These are phyloP conservation scores for Sporothrix inflata DNA, from an alignment of 2,329 filamentous ascomycete species.

Conservation along the genomic window DNA sequence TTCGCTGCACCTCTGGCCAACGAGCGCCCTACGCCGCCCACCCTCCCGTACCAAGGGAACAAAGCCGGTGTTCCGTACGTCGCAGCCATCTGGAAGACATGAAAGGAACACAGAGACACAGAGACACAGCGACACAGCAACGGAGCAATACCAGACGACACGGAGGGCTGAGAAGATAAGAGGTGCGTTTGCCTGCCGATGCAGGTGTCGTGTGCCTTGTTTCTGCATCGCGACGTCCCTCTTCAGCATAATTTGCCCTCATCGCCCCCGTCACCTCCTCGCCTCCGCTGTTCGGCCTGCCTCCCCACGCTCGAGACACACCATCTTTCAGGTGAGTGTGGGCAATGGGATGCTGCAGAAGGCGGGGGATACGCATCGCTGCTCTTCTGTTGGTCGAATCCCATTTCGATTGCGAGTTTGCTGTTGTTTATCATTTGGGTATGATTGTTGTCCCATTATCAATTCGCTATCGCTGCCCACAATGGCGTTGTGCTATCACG, in stretches of 20 bases:
- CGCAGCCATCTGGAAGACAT: background rate
- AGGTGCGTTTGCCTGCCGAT: background rate
- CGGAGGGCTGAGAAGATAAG: constrained; percentile 2
- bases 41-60: constrained; percentile 15
- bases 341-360: background rate
- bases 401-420: background rate
- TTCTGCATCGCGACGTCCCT: background rate
- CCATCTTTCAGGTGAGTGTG: background rate
- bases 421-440: background rate
- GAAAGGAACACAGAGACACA: background rate
- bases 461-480: constrained; percentile 8
- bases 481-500: background rate
- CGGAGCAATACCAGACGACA: background rate
- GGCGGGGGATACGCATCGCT: background rate
- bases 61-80: constrained; percentile 1
- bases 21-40: background rate
- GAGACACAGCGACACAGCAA: background rate
- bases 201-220: constrained; percentile 23
- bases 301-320: background rate
- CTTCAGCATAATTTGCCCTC: too few relatives aligned
- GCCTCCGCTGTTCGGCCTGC: background rate
- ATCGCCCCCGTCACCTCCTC: background rate
- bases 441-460: background rate
- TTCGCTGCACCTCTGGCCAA: background rate
- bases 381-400: background rate